Base-by-base conservation (phyloP, 108 stramenopile genomes). In the Nitzschia inconspicua region DNA sequence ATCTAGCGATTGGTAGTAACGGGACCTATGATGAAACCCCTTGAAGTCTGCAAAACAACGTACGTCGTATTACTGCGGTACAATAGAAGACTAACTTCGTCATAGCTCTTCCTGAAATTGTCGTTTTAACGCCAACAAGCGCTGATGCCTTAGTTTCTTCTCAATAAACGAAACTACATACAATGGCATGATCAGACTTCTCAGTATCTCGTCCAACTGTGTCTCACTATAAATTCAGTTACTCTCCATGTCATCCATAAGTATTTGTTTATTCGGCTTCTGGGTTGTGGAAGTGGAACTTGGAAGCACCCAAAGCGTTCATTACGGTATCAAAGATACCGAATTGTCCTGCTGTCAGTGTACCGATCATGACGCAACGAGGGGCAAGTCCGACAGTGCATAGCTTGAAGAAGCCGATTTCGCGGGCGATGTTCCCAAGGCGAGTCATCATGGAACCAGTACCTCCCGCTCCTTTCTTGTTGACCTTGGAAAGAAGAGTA, bases 331-430 rank as follows among this genome's bases (percentile, higher is more conserved):
- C 98, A 79, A 95, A 99, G 79, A 99, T 97, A 73, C 94, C 95
- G 87, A 97, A 99, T 81, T 99, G 98, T 63, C 96, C 96, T 44
- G 96, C 98, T 27, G 97, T 98, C 44, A 99, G 89, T 44, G 95
- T 94, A 66, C 98, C 98, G 78, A 98, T 97, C 98, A 99, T 98
- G 64, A 99, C 86, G 73, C 96, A 97, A 78, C 98, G 92, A 50
- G 97, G 93, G 50, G 75, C 60, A 50, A 99, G 93, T 51, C 98
- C 98, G 57, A 89, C 88, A 18, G 94, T 93, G 79, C 94, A 95
- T 37, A 99, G 91, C 73, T 96, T 99, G 67, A 82, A 77, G 55
- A 98, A 82, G 60, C 98, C 98, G 56, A 90, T 80, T 80, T 99
- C 97, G 47, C 63, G 63, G 69, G 94, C 96, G 70, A 99, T 96